Evolutionary conservation across 2,329 filamentous ascomycete species (phyloP).

Genomic region (Ceratocystis harringtonii): DNA sequence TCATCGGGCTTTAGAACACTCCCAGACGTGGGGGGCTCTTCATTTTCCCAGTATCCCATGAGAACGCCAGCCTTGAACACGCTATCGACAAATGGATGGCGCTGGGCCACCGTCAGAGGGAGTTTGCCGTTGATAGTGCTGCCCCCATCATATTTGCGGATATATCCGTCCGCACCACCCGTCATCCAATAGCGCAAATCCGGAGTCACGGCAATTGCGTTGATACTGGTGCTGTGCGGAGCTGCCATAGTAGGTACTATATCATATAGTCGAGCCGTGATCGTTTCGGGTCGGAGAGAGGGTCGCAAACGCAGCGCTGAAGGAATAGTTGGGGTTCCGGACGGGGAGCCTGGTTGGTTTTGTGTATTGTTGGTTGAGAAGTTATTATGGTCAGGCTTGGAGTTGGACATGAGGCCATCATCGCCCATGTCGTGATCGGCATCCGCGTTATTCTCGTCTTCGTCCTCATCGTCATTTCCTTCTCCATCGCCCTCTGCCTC

Average conservation of each 20-base stretch:
- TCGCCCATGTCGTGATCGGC: conserved; percentile 9
- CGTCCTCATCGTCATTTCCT: conserved; percentile 16
- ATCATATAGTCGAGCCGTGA: conserved; percentile 72
- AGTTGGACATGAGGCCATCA: background rate
- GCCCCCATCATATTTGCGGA: conserved; percentile 90
- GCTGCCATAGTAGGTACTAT: conserved; percentile 95
- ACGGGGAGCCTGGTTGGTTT: background rate
- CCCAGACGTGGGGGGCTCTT: conserved; percentile 45
- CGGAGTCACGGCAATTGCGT: conserved; percentile 77
- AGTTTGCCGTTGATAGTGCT: conserved; percentile 92
- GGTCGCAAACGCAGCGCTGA: conserved; percentile 31
- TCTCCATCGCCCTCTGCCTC: conserved; percentile 25
- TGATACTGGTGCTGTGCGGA: conserved; percentile 89
- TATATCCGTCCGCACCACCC: conserved; percentile 86
- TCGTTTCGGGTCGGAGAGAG: conserved; percentile 57
- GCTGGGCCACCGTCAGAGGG: conserved; percentile 82
- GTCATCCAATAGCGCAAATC: conserved; percentile 93
- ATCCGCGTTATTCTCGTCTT: conserved; percentile 19
- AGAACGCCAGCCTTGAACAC: conserved; percentile 89
- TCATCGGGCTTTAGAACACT: conserved; percentile 38
- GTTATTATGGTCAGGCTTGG: background rate
- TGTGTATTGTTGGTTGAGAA: background rate
- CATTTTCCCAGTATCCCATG: conserved; percentile 97
- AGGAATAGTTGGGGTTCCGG: conserved; percentile 12
- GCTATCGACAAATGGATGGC: conserved; percentile 92